These are phyloP conservation scores for Rhodotorula sp. DNA, from an alignment of 1,284 basidiomycete species.

Conservation along the genomic window DNA sequence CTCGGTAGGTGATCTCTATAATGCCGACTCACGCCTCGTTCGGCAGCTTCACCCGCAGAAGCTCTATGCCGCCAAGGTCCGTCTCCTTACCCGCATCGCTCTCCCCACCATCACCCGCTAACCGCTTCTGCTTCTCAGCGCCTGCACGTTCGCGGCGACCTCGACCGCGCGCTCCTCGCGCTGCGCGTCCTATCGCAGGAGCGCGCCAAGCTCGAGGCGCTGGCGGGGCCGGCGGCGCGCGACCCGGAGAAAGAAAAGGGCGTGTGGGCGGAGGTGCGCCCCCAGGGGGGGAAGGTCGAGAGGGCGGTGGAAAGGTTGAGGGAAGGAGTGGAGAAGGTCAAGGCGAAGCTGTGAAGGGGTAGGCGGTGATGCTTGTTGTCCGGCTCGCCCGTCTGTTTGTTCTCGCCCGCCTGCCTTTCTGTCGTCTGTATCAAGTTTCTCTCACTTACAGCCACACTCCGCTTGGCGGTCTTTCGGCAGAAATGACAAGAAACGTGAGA, in stretches of 20 bases:
- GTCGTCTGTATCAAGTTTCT: background rate
- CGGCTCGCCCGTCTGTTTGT: background rate
- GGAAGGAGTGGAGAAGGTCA: slow-evolving; percentile 6
- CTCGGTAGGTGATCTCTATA: too few relatives aligned
- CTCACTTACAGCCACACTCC: background rate
- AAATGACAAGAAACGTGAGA: too few relatives aligned
- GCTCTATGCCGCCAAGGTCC: slow-evolving; percentile 30
- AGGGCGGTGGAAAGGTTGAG: background rate
- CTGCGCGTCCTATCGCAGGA: slow-evolving; percentile 18
- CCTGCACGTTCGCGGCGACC: slow-evolving; percentile 24
- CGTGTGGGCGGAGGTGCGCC: background rate
- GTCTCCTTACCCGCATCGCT: background rate
- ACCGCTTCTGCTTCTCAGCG: background rate
- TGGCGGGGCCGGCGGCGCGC: slow-evolving; percentile 4
- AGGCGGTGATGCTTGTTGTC: background rate
- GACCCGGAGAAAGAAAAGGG: background rate
- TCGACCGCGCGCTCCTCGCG: slow-evolving; percentile 21
- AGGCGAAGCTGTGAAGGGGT: slow-evolving; percentile 3
- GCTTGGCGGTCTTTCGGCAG: background rate
- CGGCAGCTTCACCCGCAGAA: slow-evolving; percentile 27
- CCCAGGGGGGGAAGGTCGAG: background rate
- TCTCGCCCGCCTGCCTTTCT: background rate
- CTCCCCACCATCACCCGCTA: background rate
- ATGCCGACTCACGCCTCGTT: too few relatives aligned
- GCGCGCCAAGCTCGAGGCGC: slow-evolving; percentile 17